A percentile compares a stretch with the other conserved stretches of the same genome.
These are phyloP conservation scores for Lanmaoa pseudosensibilis DNA, from an alignment of 768 basidiomycete species.

Conservation along the genomic window DNA sequence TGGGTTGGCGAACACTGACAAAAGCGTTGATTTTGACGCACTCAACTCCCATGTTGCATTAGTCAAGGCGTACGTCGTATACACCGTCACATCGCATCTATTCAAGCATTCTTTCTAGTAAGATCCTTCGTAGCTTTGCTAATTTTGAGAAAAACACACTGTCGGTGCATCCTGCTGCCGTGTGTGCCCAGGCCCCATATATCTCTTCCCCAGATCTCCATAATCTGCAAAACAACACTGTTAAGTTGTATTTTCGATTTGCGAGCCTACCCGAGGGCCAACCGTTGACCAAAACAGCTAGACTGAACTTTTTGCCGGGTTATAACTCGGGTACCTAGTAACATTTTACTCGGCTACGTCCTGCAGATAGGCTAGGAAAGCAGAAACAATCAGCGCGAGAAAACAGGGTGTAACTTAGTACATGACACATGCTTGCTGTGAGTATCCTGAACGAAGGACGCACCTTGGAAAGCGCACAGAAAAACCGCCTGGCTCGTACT, in stretches of 20 bases:
- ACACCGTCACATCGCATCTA: background rate
- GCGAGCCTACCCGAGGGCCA: too few relatives aligned
- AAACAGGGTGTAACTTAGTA: background rate
- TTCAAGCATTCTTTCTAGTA: background rate
- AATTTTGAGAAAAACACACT: slow-evolving; percentile 6
- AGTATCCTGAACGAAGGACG: background rate
- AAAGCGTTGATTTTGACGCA: slow-evolving; percentile 2
- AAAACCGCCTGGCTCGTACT: slow-evolving; percentile 83
- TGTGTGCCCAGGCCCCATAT: too few relatives aligned
- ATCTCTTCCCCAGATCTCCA: too few relatives aligned
- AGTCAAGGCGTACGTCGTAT: slow-evolving; percentile 8
- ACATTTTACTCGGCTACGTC: too few relatives aligned
- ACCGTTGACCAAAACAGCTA: too few relatives aligned
- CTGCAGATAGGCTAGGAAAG: too few relatives aligned
- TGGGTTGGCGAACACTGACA: slow-evolving; percentile 4
- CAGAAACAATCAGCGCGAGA: slow-evolving; percentile 78
- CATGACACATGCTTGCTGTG: background rate
- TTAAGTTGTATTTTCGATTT: too few relatives aligned
- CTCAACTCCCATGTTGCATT: slow-evolving; percentile 5
- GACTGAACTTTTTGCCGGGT: too few relatives aligned
- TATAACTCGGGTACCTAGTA: too few relatives aligned
- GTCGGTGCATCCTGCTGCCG: background rate
- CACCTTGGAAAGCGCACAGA: slow-evolving; percentile 95
- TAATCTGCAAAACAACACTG: too few relatives aligned
- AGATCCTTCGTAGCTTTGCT: background rate